Base-by-base conservation (phyloP, 352 stramenopile genomes). In the Phytophthora sp. region DNA sequence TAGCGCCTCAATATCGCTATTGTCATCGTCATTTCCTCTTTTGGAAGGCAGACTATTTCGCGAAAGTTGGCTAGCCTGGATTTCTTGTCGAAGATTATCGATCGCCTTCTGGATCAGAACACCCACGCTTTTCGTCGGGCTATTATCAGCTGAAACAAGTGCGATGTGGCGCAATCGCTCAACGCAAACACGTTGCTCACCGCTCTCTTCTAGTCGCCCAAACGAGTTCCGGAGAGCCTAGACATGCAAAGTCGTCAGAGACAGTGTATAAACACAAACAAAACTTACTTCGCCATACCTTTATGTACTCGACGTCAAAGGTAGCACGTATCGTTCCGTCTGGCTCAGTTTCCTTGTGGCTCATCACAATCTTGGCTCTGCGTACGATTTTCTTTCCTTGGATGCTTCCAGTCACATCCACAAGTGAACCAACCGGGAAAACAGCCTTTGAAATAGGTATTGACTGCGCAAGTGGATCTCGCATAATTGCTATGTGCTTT, bases 241-340 rank as follows among this genome's bases (percentile, higher is more conserved):
- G 23, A 37, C 28, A 34, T 34, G 28, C 11, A 11, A 11, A 34
- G 28, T 11, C 6, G 28, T 34, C 11, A 34, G 28, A n/a, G n/a
- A n/a, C n/a, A n/a, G n/a, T n/a, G n/a, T n/a, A n/a, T n/a, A n/a
- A n/a, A n/a, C n/a, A n/a, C n/a, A n/a, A n/a, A n/a, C n/a, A n/a
- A n/a, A n/a, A n/a, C n/a, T n/a, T n/a, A n/a, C n/a, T n/a, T n/a
- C n/a, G 8, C 54, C 45, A 27, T 62, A 82, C 73, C 44, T 69
- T 69, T 1, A 48, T 34, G 37, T 87, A 90, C 24, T 81, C 66
- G 6, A 90, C 46, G 28, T 87, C 81, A 17, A 88, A 78, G 2
- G 66, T 77, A 8, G 69, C 61, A 6, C 15, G 10, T 45, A 54
- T 20, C 18, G 71, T 35, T 17, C 53, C 50, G 26, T 71, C 64